Evolutionary conservation across 805 yeast genomes (phyloP).

Genomic region (Pichia paraexigua): DNA sequence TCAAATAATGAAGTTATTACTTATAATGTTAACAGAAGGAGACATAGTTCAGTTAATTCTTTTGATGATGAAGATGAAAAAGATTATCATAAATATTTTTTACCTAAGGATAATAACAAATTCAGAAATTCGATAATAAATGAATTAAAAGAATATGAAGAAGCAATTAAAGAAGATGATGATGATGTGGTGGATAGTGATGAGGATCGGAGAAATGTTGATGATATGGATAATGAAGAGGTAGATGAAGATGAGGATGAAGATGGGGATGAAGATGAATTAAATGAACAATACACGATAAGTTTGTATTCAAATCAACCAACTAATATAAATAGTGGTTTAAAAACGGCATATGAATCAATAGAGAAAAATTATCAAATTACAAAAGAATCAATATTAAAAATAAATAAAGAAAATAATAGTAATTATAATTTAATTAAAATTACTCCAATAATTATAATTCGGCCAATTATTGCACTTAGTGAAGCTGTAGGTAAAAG

Average conservation of each 20-base stretch:
- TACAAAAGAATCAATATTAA: slow-evolving; percentile 55
- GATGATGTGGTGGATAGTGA: slow-evolving; percentile 24
- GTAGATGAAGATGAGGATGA: slow-evolving; percentile 21
- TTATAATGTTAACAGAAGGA: slow-evolving; percentile 6
- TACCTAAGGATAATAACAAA: not conserved
- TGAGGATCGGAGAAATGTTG: slow-evolving; percentile 23
- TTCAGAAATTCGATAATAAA: not conserved
- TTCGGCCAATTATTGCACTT: slow-evolving; percentile 86
- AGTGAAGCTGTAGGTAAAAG: slow-evolving; percentile 84
- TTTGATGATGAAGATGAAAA: slow-evolving; percentile 22
- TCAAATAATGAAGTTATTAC: not conserved
- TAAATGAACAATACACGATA: slow-evolving; percentile 34
- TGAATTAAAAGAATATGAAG: not conserved
- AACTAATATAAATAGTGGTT: slow-evolving; percentile 56
- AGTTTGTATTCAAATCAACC: slow-evolving; percentile 88
- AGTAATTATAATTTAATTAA: slow-evolving; percentile 47
- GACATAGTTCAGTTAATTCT: slow-evolving; percentile 22
- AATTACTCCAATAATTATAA: slow-evolving; percentile 72
- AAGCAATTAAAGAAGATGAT: slow-evolving; percentile 6
- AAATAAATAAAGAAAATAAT: slow-evolving; percentile 12
- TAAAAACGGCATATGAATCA: slow-evolving; percentile 65
- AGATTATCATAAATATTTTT: slow-evolving; percentile 7
- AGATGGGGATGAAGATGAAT: slow-evolving; percentile 17
- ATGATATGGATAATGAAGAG: slow-evolving; percentile 23
- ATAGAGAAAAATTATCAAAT: slow-evolving; percentile 58